Conservation (phyloP, 768 basidiomycete species). For the Phlegmacium glaucopus region DNA sequence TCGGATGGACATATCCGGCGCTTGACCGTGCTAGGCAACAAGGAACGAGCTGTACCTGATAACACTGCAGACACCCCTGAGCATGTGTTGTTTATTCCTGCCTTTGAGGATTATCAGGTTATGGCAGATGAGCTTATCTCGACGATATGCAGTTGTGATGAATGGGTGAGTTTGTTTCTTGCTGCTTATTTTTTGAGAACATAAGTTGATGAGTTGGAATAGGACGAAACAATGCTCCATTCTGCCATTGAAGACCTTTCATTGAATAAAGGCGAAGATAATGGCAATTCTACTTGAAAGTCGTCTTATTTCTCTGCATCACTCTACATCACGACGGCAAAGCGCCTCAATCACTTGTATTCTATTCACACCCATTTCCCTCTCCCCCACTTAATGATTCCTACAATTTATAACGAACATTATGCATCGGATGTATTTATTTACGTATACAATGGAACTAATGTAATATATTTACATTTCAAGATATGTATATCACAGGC, state of each 20-base stretch:
- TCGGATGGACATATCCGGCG: slow-evolving; percentile 23
- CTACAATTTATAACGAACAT: too few species aligned
- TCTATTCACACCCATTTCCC: too few species aligned
- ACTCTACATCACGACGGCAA: too few species aligned
- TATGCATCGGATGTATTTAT: too few species aligned
- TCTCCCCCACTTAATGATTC: too few species aligned
- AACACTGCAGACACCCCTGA: slow-evolving; percentile 23
- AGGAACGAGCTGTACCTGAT: slow-evolving; percentile 22
- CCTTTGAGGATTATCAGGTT: slow-evolving; percentile 19
- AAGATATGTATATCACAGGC: neutral
- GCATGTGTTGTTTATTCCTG: slow-evolving; percentile 23
- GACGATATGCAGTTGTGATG: slow-evolving; percentile 18
- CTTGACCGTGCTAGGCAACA: slow-evolving; percentile 22
- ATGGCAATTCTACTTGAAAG: too few species aligned
- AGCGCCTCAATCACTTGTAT: too few species aligned
- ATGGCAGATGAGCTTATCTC: slow-evolving; percentile 19
- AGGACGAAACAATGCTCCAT: slow-evolving; percentile 10
- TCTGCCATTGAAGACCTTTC: slow-evolving; percentile 11
- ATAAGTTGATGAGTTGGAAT: neutral
- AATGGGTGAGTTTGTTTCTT: slow-evolving; percentile 14
- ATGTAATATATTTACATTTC: too few species aligned
- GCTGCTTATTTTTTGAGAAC: neutral
- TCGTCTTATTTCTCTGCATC: too few species aligned
- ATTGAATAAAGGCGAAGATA: neutral
- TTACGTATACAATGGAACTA: too few species aligned